Evolutionary conservation across 2,329 filamentous ascomycete species (phyloP), one percentile per base, ranked within the genome.

Genomic region (Aspergillus transmontanensis): DNA sequence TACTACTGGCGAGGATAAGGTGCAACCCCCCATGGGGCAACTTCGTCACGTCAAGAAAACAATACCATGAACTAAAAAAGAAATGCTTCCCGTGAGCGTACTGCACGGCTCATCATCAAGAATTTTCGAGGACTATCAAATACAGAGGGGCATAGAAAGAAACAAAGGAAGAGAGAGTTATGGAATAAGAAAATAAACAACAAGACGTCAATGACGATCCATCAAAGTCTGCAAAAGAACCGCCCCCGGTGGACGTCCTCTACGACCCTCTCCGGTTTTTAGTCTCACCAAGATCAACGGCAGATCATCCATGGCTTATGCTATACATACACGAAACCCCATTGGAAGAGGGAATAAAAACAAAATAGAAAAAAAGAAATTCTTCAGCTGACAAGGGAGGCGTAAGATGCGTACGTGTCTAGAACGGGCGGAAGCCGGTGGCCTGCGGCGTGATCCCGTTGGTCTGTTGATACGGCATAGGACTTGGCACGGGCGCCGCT

Each of bases 381-480:
- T 54, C 51, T 54, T 54, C 28, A 54, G 30, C 30, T 55, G 61
- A 64, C 53, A 68, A 64, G 34, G 46, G 54, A 64, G 48, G 61
- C 58, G 55, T 62, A 60, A 66, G 58, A 68, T 48, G 64, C 55
- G 48, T 61, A 43, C 62, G 32, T 26, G 63, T 71, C 75, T 82
- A 86, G 72, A 86, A 86, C 58, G 80, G 81, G 62, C 82, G 81
- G 79, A 87, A 94, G 64, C 91, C 93, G 68, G 94, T 98, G 58
- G 91, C 86, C 83, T 97, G 94, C 63, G 94, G 91, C 63, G 90
- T 89, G 73, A 97, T 92, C 62, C 94, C 94, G 75, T 97, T 98
- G 26, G 92, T 84, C 75, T 95, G 92, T 56, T 86, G 86, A 72
- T 89, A 96, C 4, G 90, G 88, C 57, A 87, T 86, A 11, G 91